These are phyloP conservation scores for Aureobasidium sp. DNA, from an alignment of 2,329 filamentous ascomycete genomes.

Conservation along the genomic window DNA sequence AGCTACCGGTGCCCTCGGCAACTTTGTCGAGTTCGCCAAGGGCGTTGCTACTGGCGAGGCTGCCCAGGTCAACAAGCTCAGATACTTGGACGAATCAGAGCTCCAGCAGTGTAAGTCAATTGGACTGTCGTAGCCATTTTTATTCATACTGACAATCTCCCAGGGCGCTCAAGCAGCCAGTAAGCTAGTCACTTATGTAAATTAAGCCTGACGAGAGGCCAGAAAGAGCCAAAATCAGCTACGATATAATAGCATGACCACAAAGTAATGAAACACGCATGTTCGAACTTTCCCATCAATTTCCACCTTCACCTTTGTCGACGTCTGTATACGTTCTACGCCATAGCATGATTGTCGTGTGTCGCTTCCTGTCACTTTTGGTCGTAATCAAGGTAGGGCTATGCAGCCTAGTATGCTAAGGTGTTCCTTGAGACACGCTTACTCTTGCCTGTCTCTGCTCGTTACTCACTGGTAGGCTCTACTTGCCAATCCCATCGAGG, in stretches of 20 bases:
- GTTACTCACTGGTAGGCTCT: not conserved
- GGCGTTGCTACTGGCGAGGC: slow-evolving; percentile 65
- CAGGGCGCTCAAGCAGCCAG: slow-evolving; percentile 12
- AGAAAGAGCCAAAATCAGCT: not conserved
- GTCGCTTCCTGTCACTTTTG: not conserved
- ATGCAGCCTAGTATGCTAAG: too few species aligned
- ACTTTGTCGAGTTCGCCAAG: slow-evolving; percentile 66
- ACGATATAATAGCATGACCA: slow-evolving; percentile 13
- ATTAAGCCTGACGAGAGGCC: not conserved
- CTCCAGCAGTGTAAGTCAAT: slow-evolving; percentile 47
- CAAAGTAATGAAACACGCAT: slow-evolving; percentile 9
- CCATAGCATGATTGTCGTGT: not conserved
- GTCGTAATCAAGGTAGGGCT: not conserved
- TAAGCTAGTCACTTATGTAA: not conserved
- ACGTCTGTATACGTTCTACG: not conserved
- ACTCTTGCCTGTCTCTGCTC: not conserved
- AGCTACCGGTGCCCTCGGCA: slow-evolving; percentile 54
- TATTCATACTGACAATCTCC: not conserved
- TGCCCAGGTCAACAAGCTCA: slow-evolving; percentile 66
- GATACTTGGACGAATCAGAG: slow-evolving; percentile 64
- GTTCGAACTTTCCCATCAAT: not conserved
- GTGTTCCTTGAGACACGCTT: not conserved
- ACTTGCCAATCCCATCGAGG: not conserved
- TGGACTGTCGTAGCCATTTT: not conserved
- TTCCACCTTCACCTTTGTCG: not conserved